These are phyloP conservation scores for Thielaviopsis euricoi DNA, from an alignment of 2,329 filamentous ascomycete genomes.

Conservation along the genomic window DNA sequence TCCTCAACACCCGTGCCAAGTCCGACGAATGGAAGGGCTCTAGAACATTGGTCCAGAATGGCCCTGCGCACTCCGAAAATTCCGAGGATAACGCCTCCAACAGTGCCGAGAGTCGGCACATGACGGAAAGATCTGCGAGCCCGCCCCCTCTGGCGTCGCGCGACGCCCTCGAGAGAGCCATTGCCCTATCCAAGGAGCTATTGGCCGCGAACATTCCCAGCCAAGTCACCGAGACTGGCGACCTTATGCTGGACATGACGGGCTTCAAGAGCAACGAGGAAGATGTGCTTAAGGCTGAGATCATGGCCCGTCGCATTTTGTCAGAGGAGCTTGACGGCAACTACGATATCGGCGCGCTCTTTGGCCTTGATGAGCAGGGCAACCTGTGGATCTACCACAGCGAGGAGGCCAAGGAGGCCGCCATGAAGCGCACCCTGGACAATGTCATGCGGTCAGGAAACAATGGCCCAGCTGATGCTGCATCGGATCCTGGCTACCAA, in stretches of 20 bases:
- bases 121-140: slow-evolving; percentile 51
- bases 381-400: slow-evolving; percentile 99
- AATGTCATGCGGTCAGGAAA: slow-evolving; percentile 29
- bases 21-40: slow-evolving; percentile 18
- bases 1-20: slow-evolving; percentile 35
- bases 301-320: slow-evolving; percentile 83
- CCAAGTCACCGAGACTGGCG: slow-evolving; percentile 78
- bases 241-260: slow-evolving; percentile 96
- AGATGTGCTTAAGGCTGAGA: slow-evolving; percentile 77
- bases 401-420: slow-evolving; percentile 84
- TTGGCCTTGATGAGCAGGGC: slow-evolving; percentile 86
- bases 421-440: slow-evolving; percentile 48
- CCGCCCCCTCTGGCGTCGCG: slow-evolving; percentile 54
- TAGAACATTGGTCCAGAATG: slow-evolving; percentile 32
- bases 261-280: slow-evolving; percentile 91
- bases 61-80: slow-evolving; percentile 28
- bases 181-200: slow-evolving; percentile 71
- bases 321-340: slow-evolving; percentile 86
- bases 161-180: slow-evolving; percentile 70
- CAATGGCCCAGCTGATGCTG: slow-evolving; percentile 55
- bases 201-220: slow-evolving; percentile 84
- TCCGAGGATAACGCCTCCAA: slow-evolving; percentile 22
- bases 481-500: slow-evolving; percentile 88
- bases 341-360: slow-evolving; percentile 89
- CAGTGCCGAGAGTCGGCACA: slow-evolving; percentile 21